Evolutionary conservation across 805 yeast species (phyloP).

Genomic region (Kockiozyma suomiensis): DNA sequence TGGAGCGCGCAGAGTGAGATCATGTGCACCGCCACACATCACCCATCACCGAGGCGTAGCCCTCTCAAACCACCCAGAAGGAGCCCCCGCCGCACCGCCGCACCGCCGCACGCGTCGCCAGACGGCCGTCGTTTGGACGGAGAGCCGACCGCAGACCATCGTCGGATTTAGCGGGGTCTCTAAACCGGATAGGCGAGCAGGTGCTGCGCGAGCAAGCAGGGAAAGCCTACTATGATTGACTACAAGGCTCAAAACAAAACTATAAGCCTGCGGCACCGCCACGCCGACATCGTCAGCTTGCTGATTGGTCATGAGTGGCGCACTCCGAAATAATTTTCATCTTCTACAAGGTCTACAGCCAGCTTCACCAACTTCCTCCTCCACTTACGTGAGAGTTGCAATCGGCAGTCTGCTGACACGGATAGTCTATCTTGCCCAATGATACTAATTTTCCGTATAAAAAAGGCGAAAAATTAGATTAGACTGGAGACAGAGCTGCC

Average conservation of each 20-base stretch:
- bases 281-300: background rate
- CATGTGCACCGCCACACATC: conserved; percentile 19
- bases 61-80: background rate
- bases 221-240: no score
- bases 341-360: background rate
- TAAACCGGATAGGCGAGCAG: background rate
- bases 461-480: no score
- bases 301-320: conserved; percentile 6
- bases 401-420: no score
- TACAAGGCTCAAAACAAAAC: no score
- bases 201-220: no score
- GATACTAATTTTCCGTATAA: no score
- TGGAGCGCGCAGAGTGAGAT: conserved; percentile 5
- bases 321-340: background rate
- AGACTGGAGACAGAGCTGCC: no score
- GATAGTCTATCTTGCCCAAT: no score
- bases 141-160: background rate
- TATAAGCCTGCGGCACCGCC: no score
- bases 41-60: conserved; percentile 16
- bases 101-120: conserved; percentile 14
- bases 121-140: background rate
- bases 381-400: no score
- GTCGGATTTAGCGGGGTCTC: background rate
- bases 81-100: conserved; percentile 9
- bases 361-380: no score